phyloP scores from a whole-genome alignment of 2,329 filamentous ascomycete species.

The Penicillium sp. region DNA sequence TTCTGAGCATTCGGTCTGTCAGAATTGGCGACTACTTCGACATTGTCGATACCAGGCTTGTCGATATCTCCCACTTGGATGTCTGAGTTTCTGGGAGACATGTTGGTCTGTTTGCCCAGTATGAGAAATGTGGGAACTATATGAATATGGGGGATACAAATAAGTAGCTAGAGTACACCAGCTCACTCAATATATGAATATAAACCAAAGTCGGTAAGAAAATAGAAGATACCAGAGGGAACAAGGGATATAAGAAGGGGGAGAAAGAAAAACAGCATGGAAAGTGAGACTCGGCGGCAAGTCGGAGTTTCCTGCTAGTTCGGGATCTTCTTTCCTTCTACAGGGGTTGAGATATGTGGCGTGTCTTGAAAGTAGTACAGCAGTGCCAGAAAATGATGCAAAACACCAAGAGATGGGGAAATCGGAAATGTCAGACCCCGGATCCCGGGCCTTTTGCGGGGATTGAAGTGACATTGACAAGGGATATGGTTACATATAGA shows the following conservation, averaged over 20 bases:
- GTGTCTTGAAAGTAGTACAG: neutral
- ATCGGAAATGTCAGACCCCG: conserved; percentile 7
- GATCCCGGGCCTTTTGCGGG: neutral
- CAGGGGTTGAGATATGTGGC: conserved; percentile 1
- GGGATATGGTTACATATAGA: neutral
- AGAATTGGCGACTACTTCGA: conserved; percentile 26
- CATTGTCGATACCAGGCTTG: conserved; percentile 25
- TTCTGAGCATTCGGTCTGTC: conserved; percentile 27
- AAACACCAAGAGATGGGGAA: too few relatives aligned
- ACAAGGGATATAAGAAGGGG: conserved; percentile 6
- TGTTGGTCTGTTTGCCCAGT: neutral
- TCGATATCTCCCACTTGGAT: conserved; percentile 19
- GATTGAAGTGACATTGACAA: neutral
- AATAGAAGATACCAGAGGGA: neutral
- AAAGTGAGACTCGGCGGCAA: neutral
- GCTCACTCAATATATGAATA: neutral
- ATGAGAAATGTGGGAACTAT: neutral
- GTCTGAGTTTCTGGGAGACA: conserved; percentile 17
- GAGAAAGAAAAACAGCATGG: conserved; percentile 5
- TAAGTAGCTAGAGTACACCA: neutral
- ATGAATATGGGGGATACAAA: neutral
- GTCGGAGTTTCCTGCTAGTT: neutral
- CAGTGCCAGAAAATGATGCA: too few relatives aligned
- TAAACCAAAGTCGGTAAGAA: neutral
- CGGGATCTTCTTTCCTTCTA: neutral